A percentile compares a stretch with the other conserved stretches of the same genome.
These are phyloP conservation scores for Blastocystis sp. DNA, from an alignment of 352 stramenopile species.

Conservation along the genomic window DNA sequence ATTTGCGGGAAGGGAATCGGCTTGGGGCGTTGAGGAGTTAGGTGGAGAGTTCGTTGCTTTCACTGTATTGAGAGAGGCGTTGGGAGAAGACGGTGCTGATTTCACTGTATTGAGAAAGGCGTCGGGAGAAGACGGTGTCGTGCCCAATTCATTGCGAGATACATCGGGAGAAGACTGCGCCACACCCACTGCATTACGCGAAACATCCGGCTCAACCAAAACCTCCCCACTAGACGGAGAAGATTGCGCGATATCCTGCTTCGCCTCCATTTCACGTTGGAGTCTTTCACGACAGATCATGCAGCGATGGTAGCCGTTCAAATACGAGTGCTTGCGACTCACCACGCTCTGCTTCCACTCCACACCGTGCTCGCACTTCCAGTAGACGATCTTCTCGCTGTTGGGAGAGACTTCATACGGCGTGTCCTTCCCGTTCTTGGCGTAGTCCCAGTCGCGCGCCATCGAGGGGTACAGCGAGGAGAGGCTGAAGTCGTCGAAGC, in stretches of 20 bases:
- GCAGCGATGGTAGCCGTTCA: constrained; percentile 60
- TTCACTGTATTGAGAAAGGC: neutral
- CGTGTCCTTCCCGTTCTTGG: constrained; percentile 55
- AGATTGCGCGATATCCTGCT: neutral
- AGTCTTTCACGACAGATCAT: neutral
- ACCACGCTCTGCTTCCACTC: constrained; percentile 51
- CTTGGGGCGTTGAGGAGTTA: constrained; percentile 9
- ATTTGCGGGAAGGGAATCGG: constrained; percentile 11
- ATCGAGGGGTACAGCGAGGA: constrained; percentile 42
- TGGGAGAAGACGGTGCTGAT: too few species aligned
- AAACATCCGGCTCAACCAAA: too few species aligned
- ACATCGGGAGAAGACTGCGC: constrained; percentile 3
- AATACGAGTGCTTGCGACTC: constrained; percentile 59
- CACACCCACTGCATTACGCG: too few species aligned
- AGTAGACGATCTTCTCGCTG: constrained; percentile 62
- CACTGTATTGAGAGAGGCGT: too few species aligned
- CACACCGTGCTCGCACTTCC: constrained; percentile 69
- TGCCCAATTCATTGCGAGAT: neutral
- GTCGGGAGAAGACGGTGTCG: neutral
- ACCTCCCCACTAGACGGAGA: too few species aligned
- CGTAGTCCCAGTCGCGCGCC: constrained; percentile 58
- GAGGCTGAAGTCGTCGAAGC: constrained; percentile 55
- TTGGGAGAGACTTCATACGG: constrained; percentile 35
- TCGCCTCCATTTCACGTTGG: neutral
- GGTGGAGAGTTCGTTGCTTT: neutral